These are phyloP conservation scores for Salvia miltiorrhiza DNA, from an alignment of 257 asterid genomes.

Conservation along the genomic window DNA sequence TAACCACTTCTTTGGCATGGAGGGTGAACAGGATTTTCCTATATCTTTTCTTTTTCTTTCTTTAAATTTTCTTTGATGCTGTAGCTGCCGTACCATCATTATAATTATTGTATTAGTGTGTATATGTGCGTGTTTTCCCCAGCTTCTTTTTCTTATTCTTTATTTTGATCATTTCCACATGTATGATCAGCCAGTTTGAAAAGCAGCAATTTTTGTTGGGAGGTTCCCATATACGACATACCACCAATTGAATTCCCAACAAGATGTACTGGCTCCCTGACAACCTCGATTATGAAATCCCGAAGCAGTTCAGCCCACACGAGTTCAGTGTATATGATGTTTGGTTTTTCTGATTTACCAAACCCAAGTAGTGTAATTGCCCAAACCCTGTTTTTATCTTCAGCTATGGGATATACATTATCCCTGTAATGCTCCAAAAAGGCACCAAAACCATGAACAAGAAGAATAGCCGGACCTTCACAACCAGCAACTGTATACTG, in stretches of 20 bases:
- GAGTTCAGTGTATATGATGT: slow-evolving; percentile 72
- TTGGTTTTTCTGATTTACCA: slow-evolving; percentile 95
- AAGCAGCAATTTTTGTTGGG: background rate
- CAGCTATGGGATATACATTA: slow-evolving; percentile 64
- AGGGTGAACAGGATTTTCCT: background rate
- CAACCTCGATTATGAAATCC: slow-evolving; percentile 80
- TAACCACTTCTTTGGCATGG: background rate
- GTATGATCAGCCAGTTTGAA: background rate
- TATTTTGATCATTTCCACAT: background rate
- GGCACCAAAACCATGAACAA: slow-evolving; percentile 97
- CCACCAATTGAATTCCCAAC: slow-evolving; percentile 98
- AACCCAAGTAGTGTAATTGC: slow-evolving; percentile 85
- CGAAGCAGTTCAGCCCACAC: slow-evolving; percentile 80
- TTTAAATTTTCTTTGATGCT: background rate
- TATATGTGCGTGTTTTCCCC: background rate
- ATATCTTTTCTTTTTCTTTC: background rate
- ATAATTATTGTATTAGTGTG: background rate
- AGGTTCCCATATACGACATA: slow-evolving; percentile 29
- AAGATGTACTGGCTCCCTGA: slow-evolving; percentile 81
- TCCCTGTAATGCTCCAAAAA: slow-evolving; percentile 87
- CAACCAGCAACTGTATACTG: slow-evolving; percentile 78
- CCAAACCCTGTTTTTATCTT: slow-evolving; percentile 79
- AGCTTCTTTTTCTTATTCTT: background rate
- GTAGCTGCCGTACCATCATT: background rate
- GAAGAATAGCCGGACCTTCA: slow-evolving; percentile 81